Evolutionary conservation across 345 rosid species (phyloP).

Genomic region (Aurinia saxatilis): DNA sequence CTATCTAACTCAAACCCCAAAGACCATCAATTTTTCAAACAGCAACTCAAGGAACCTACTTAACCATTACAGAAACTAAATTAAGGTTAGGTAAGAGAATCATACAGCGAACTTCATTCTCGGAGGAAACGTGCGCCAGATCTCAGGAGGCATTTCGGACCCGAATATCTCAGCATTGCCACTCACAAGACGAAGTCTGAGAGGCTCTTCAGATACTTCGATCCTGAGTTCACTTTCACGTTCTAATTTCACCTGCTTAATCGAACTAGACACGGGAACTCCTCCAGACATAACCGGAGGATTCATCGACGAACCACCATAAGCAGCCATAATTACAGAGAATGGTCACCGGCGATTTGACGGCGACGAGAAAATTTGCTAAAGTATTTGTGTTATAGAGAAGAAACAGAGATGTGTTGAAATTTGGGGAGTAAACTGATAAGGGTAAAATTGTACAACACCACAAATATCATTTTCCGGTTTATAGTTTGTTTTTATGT

Average conservation of each 20-base stretch:
- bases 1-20: background rate
- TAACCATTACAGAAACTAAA: background rate
- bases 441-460: constrained; percentile 2
- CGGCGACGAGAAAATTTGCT: background rate
- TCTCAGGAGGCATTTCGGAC: constrained; percentile 78
- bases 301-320: constrained; percentile 35
- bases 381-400: too few relatives aligned
- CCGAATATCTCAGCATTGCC: constrained; percentile 92
- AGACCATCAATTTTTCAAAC: background rate
- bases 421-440: background rate
- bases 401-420: background rate
- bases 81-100: too few relatives aligned
- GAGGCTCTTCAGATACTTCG: constrained; percentile 77
- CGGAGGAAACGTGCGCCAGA: constrained; percentile 84
- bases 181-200: constrained; percentile 62
- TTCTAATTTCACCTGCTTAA: constrained; percentile 76
- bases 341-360: too few relatives aligned
- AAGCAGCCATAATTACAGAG: constrained; percentile 28
- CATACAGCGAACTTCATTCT: constrained; percentile 77
- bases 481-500: too few relatives aligned
- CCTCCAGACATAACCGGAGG: constrained; percentile 27
- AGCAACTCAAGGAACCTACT: too few relatives aligned
- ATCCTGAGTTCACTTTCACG: constrained; percentile 84
- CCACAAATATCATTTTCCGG: too few relatives aligned
- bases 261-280: constrained; percentile 23